Base-by-base conservation (phyloP, 306 rosid genomes). In the Rosa chinensis region DNA sequence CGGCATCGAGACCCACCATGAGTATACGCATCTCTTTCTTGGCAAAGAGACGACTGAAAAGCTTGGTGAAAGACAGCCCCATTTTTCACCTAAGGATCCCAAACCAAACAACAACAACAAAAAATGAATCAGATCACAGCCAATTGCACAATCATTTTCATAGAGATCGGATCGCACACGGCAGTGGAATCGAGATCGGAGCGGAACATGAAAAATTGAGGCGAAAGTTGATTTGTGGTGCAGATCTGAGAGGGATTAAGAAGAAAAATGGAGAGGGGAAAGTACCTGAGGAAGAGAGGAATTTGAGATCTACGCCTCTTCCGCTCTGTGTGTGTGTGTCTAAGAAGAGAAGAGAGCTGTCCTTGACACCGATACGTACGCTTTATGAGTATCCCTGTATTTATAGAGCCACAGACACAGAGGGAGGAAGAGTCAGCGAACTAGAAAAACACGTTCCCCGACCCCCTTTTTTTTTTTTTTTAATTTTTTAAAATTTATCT, bases 1-100 rank as follows among this genome's bases (percentile, higher is more conserved):
- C 97, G 8, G 97, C 97, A 85, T 93, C 97, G 42, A 93, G 97
- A 82, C 98, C 98, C 43, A 93, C 98, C 98, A 93, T 93, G 44
- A 93, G 97, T 44, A 93, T 93, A 56, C 98, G 91, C 98, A 93
- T 93, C 96, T 93, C 98, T 79, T 85, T 93, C 90, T 92, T 92
- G 21, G 98, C 98, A 66, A 93, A 93, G n/a, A 93, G 77, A 74
- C 98, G 92, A 83, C 94, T 88, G 81, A 93, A 93, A 1, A 93
- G 92, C 94, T 93, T 93, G 64, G 97, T 89, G 90, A 93, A 93
- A 45, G 98, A 93, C 45, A 93, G 84, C 73, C 98, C 98, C 98
- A 93, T 93, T 48, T 50, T 81, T 44, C 83, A 83, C 87, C 35
- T 83, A 59, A 66, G 44, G 20, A 74, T 12, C 68, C 85, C 84